Base-by-base conservation (phyloP, 1,284 basidiomycete genomes). In the Sutorius eximius region DNA sequence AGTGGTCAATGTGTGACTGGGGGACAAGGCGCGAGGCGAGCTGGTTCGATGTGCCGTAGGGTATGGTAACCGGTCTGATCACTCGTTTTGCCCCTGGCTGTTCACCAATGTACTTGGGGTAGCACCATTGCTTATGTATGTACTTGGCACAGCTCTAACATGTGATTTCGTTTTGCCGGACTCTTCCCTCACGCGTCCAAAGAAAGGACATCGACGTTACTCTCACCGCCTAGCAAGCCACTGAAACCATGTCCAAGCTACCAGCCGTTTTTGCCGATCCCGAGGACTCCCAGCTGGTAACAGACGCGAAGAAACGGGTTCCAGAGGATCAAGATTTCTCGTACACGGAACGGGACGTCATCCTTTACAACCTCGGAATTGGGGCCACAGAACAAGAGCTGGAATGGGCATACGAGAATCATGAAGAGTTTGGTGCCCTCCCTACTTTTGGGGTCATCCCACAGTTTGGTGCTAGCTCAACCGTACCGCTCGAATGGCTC, bases 361-460 rank as follows among this genome's bases (percentile, higher is more conserved):
- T 98, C 61, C 79, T 99, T 18, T 99, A 99, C 79, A 98, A 98
- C 75, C 79, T 99, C 33, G 95, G 96, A 50, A 76, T 99, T 45
- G 97, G 96, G n/a, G 96, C 95, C 18, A 95, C 88, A 6, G 94
- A 90, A 71, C 85, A 90, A 68, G 94, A 99, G 59, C 82, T 98
- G 24, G 83, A 94, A 62, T 95, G 93, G 86, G 87, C 88, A 4
- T 99, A 87, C 67, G 97, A 99, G 76, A 86, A 87, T 53, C 82
- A 92, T 67, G 92, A 95, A 49, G 80, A 88, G 29, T 99, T 99
- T 74, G 73, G 82, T 55, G 87, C 89, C 0, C 75, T 99, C 40
- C 95, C 94, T 2, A 98, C 95, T 0, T 99, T 97, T 67, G 96
- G 94, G 54, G 95, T 99, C 45, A 83, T 99, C 57, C 95, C 96